Evolutionary conservation across 176 grass and related monocot genomes (phyloP), one percentile per base, ranked within the genome.

Genomic region (Ananas comosus): DNA sequence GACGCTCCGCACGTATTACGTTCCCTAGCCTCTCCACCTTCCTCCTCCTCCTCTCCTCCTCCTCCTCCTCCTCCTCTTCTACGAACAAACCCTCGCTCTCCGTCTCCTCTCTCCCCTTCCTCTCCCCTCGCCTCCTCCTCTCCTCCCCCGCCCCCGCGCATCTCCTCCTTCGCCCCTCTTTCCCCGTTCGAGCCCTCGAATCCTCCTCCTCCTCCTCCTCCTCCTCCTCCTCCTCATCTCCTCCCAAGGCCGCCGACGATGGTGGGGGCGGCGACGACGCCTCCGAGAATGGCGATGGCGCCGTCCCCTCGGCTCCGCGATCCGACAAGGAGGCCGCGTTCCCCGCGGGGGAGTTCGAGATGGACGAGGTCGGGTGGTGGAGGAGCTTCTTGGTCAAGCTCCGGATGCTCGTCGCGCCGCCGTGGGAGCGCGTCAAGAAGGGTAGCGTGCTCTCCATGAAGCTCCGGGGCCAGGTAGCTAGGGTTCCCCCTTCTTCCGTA

Each of bases 401-500:
- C 4, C 49, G 79, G 78, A 74, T 81, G 79, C 74, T 81, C 33
- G 50, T 99, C 50, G 89, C 78, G 4, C 87, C 77, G 2, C 94
- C 94, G 13, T 99, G 94, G 89, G 64, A 84, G 71, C 89, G 89
- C 29, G 80, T 99, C 53, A 79, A 76, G 64, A 88, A 93, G 74
- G 82, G 86, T 0, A 99, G 94, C 76, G 84, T 99, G 70, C 89
- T 99, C 74, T 83, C 77, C 48, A 90, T 99, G 74, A 87, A 80
- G 64, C 89, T 99, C 67, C 77, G 82, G 49, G 94, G 94, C 70
- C 79, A 81, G 86, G 90, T 93, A 42, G 33, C 33, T 17, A 63
- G 56, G 63, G 27, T 68, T 51, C n/a, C 28, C 0, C 11, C 51
- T 70, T 33, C 19, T 7, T 42, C 5, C 33, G 33, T 42, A 42